Evolutionary conservation across 441 rosid species (phyloP), one percentile per base, ranked within the genome.

Genomic region (Erodium trifolium): DNA sequence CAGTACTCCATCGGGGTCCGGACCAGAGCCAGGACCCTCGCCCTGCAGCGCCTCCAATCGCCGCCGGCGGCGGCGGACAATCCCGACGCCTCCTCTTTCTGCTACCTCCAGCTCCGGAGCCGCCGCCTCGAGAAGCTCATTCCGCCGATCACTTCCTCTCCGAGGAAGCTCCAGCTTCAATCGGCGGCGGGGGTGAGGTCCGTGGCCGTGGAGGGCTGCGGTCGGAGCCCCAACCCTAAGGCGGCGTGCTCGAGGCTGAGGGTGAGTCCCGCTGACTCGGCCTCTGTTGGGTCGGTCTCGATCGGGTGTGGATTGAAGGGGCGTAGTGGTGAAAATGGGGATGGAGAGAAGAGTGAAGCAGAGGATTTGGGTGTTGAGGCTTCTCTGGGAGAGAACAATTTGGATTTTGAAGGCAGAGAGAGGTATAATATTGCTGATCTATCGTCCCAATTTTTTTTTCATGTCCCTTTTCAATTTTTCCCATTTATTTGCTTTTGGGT

Each of bases 1-100:
- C 70, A 79, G 18, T 71, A 76, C 3, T 18, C 80, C 11, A 1
- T 71, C n/a, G 87, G 89, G 9, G 83, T 84, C 64, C 83, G 82
- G 0, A 83, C 89, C 63, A 78, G 91, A 13, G 89, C 87, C 47
- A 87, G 79, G 79, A 80, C 88, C 82, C 86, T 87, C 49, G 88
- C 88, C 5, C 72, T 80, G 65, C 82, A 79, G 74, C 76, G 85
- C 23, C 87, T 83, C 34, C 78, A 75, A 17, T 73, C 80, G 53
- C 68, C 78, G 14, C 45, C 73, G 45, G 55, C 78, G 31, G 55
- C 78, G 31, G 18, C 31, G n/a, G 37, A 34, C 55, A 74, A 64
- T 43, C 69, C 69, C 9, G 82, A 81, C 14, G 63, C 62, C 35
- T 71, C 78, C 66, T 76, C 88, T 2, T 80, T 83, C 29, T 75